Percentiles rank a stretch among this genome's conserved stretches.
These are phyloP conservation scores for Angomonas desouzai DNA, from an alignment of 208 protist species.

Conservation along the genomic window DNA sequence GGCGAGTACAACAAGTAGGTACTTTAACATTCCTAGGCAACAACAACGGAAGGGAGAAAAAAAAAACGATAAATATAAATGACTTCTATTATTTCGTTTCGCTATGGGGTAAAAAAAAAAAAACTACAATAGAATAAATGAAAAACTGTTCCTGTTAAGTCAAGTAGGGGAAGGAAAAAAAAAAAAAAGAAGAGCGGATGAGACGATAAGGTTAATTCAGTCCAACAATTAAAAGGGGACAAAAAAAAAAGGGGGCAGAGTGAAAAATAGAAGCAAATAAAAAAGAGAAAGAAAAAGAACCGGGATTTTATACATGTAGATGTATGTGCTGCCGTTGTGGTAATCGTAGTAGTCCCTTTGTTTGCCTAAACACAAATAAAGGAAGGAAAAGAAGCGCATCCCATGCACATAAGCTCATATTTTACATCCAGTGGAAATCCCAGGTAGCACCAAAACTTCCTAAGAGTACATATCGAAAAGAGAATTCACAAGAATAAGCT, in stretches of 20 bases:
- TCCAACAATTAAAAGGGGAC: slow-evolving; percentile 11
- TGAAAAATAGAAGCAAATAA: background rate
- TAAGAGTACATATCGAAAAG: slow-evolving; percentile 13
- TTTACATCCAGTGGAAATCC: background rate
- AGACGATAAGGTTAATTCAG: slow-evolving; percentile 1
- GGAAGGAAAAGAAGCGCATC: slow-evolving; percentile 22
- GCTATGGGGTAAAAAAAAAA: background rate
- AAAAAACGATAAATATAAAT: slow-evolving; percentile 8
- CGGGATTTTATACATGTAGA: background rate
- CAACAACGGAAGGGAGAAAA: slow-evolving; percentile 3
- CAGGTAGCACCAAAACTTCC: background rate
- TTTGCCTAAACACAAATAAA: slow-evolving; percentile 1
- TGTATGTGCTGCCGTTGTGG: too few relatives aligned
- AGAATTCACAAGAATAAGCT: slow-evolving; percentile 8
- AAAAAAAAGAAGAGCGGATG: background rate
- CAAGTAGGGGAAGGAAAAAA: background rate
- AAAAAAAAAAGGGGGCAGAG: too few relatives aligned
- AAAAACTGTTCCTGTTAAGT: background rate
- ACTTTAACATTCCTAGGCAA: background rate
- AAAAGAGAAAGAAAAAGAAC: slow-evolving; percentile 11
- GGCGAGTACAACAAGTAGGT: slow-evolving; percentile 2
- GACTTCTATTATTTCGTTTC: background rate
- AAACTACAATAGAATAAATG: too few relatives aligned
- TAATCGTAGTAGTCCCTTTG: background rate
- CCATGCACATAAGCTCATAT: background rate